Conservation (phyloP, 345 rosid genomes). For the Ceriops zippeliana region DNA sequence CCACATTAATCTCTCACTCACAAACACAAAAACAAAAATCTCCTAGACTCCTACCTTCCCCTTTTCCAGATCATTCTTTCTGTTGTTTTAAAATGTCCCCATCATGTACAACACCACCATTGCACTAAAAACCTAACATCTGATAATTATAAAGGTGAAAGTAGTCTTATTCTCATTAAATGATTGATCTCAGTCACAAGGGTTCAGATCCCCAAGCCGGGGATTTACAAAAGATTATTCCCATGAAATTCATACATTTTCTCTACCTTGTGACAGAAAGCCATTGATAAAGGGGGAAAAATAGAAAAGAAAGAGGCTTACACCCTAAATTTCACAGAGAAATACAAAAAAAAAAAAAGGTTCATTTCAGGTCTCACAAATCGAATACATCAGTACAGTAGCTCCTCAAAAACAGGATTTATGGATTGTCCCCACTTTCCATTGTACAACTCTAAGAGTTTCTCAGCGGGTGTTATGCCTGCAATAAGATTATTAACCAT, state of each 20-base stretch:
- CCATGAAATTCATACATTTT: background rate
- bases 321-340: background rate
- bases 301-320: conserved; percentile 3
- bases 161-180: no score
- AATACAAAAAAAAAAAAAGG: background rate
- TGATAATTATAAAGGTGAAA: no score
- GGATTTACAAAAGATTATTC: conserved; percentile 25
- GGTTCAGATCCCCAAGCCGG: conserved; percentile 9
- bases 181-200: background rate
- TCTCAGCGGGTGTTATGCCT: conserved; percentile 89
- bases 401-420: conserved; percentile 79
- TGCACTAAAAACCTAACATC: no score
- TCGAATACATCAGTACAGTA: conserved; percentile 34
- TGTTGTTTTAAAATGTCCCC: no score
- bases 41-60: no score
- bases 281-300: background rate
- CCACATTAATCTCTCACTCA: no score
- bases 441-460: conserved; percentile 73
- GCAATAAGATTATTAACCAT: conserved; percentile 4
- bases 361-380: no score
- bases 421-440: conserved; percentile 79
- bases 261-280: no score
- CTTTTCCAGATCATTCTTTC: no score
- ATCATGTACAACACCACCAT: no score
- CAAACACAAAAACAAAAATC: no score